These are phyloP conservation scores for Carnegiea gigantea DNA, from an alignment of 179 eudicot species.

Conservation along the genomic window DNA sequence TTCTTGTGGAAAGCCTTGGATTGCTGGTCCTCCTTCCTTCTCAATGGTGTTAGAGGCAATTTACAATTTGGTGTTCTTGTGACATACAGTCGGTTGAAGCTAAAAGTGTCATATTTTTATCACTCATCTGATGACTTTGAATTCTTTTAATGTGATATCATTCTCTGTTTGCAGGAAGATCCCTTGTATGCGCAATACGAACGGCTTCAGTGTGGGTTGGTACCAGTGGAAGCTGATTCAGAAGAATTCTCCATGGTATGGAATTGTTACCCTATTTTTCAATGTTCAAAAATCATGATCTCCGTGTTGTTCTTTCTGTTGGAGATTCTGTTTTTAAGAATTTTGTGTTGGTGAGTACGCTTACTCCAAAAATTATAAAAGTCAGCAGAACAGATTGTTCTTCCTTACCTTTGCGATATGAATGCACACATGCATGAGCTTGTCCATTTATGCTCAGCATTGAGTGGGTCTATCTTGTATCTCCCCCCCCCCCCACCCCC, in stretches of 20 bases:
- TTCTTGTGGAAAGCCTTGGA: neutral
- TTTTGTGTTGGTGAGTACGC: neutral
- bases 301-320: conserved; percentile 8
- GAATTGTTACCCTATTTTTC: conserved; percentile 6
- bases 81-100: neutral
- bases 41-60: neutral
- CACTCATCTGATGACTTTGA: neutral
- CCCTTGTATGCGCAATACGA: conserved; percentile 77
- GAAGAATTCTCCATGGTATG: conserved; percentile 79
- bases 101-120: conserved; percentile 1
- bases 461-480: neutral
- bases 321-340: neutral
- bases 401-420: neutral
- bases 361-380: neutral
- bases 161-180: conserved; percentile 61
- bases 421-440: neutral
- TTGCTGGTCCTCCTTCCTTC: neutral
- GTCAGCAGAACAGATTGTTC: neutral
- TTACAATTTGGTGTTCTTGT: neutral
- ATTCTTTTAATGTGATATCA: neutral
- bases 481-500: neutral
- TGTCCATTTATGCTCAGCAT: neutral
- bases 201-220: conserved; percentile 72
- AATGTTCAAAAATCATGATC: neutral
- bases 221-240: conserved; percentile 68